Evolutionary conservation across 768 basidiomycete species (phyloP).

Genomic region (Lanmaoa pseudosensibilis): DNA sequence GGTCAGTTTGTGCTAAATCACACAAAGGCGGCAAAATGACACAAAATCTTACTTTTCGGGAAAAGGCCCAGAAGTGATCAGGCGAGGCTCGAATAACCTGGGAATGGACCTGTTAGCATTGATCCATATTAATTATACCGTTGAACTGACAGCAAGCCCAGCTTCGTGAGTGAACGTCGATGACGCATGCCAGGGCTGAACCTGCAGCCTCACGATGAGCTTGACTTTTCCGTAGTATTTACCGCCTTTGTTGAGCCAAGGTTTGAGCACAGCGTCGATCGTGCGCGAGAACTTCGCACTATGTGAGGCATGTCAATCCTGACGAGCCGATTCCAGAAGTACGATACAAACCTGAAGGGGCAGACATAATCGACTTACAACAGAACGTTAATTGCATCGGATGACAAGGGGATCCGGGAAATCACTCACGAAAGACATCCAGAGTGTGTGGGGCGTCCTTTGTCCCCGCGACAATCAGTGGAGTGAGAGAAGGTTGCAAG

Average conservation of each 20-base stretch:
- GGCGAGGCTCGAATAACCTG: slow-evolving; percentile 73
- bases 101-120: not conserved
- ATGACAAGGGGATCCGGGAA: not conserved
- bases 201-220: slow-evolving; percentile 65
- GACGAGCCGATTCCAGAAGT: not conserved
- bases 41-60: slow-evolving; percentile 49
- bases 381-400: not conserved
- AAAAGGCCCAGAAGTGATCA: slow-evolving; percentile 78
- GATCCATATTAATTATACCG: not conserved
- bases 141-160: slow-evolving; percentile 61
- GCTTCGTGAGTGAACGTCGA: slow-evolving; percentile 82
- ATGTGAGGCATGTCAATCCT: slow-evolving; percentile 1
- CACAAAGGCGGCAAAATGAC: not conserved
- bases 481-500: slow-evolving; percentile 69
- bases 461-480: slow-evolving; percentile 61
- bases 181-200: slow-evolving; percentile 79
- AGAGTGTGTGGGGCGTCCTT: slow-evolving; percentile 69
- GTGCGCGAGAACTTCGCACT: slow-evolving; percentile 62
- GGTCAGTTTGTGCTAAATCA: not conserved
- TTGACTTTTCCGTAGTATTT: slow-evolving; percentile 74
- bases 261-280: slow-evolving; percentile 61
- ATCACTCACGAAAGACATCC: slow-evolving; percentile 68
- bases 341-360: slow-evolving; percentile 60
- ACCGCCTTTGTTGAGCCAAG: slow-evolving; percentile 55
- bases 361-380: slow-evolving; percentile 81